phyloP scores from a whole-genome alignment of 805 yeast species.

The Nakazawaea pomicola region DNA sequence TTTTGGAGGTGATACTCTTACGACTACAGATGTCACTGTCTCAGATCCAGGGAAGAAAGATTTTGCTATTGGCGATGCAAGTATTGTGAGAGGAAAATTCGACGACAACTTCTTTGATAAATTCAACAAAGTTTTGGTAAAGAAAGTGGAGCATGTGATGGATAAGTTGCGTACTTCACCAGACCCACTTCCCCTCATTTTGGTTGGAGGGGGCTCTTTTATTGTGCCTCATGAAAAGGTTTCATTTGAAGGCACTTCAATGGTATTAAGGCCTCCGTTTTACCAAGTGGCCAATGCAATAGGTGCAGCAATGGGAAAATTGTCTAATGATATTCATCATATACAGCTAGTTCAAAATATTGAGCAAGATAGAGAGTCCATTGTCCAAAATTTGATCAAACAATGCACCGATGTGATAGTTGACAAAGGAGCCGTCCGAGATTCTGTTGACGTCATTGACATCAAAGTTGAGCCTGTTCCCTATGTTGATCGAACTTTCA shows the following conservation, averaged over 20 bases:
- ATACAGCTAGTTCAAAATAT: conserved; percentile 8
- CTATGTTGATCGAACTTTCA: conserved; percentile 28
- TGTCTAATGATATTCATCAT: conserved; percentile 26
- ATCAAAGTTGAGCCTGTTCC: conserved; percentile 26
- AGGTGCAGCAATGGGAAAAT: conserved; percentile 45
- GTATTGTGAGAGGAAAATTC: conserved; percentile 20
- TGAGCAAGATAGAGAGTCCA: conserved; percentile 16
- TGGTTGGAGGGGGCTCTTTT: conserved; percentile 49
- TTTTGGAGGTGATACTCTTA: conserved; percentile 37
- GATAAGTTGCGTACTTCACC: conserved; percentile 42
- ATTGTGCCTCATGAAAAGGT: conserved; percentile 28
- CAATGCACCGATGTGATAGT: conserved; percentile 18
- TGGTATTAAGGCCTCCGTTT: conserved; percentile 36
- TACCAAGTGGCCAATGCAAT: conserved; percentile 45
- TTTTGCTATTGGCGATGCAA: conserved; percentile 22
- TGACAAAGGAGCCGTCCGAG: conserved; percentile 23
- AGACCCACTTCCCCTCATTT: conserved; percentile 36
- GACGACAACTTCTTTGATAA: conserved; percentile 11
- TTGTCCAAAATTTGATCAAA: conserved; percentile 17
- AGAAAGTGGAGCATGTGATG: conserved; percentile 32
- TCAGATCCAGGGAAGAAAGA: conserved; percentile 17
- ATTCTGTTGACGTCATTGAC: conserved; percentile 22
- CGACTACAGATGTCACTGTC: conserved; percentile 35
- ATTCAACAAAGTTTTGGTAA: conserved; percentile 19
- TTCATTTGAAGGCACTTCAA: conserved; percentile 34